phyloP scores from a whole-genome alignment of 306 rosid species.

The Ormosia emarginata region DNA sequence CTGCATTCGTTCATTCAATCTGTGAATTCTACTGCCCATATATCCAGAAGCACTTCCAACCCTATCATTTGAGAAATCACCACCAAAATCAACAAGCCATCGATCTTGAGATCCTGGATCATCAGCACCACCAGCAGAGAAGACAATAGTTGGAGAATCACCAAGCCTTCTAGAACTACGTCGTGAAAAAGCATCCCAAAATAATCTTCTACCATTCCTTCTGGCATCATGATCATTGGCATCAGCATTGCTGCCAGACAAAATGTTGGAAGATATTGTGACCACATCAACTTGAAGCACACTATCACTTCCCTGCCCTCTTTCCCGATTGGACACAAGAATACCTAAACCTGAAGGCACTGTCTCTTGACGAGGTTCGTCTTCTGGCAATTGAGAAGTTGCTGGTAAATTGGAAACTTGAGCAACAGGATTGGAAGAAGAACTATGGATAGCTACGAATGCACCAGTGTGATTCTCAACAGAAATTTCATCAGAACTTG shows the following conservation, averaged over 20 bases:
- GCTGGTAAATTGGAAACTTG: slow-evolving; percentile 49
- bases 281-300: slow-evolving; percentile 81
- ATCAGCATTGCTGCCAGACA: slow-evolving; percentile 53
- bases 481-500: slow-evolving; percentile 37
- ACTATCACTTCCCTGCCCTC: slow-evolving; percentile 50
- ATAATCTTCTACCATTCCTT: slow-evolving; percentile 78
- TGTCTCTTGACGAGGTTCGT: slow-evolving; percentile 51
- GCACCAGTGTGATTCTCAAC: slow-evolving; percentile 41
- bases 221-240: slow-evolving; percentile 58
- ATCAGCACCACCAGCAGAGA: slow-evolving; percentile 62
- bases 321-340: slow-evolving; percentile 73
- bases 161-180: slow-evolving; percentile 79
- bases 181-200: slow-evolving; percentile 88
- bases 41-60: slow-evolving; percentile 54
- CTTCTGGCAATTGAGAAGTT: slow-evolving; percentile 46
- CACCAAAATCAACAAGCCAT: slow-evolving; percentile 91
- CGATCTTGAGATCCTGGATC: slow-evolving; percentile 69
- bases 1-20: slow-evolving; percentile 56
- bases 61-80: slow-evolving; percentile 63
- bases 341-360: slow-evolving; percentile 71
- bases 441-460: slow-evolving; percentile 20
- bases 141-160: slow-evolving; percentile 70
- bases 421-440: slow-evolving; percentile 43
- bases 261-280: slow-evolving; percentile 69
- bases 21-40: slow-evolving; percentile 60